Evolutionary conservation across 2,329 filamentous ascomycete genomes (phyloP), one percentile per base, ranked within the genome.

Genomic region (Sordariomycetes sp.): DNA sequence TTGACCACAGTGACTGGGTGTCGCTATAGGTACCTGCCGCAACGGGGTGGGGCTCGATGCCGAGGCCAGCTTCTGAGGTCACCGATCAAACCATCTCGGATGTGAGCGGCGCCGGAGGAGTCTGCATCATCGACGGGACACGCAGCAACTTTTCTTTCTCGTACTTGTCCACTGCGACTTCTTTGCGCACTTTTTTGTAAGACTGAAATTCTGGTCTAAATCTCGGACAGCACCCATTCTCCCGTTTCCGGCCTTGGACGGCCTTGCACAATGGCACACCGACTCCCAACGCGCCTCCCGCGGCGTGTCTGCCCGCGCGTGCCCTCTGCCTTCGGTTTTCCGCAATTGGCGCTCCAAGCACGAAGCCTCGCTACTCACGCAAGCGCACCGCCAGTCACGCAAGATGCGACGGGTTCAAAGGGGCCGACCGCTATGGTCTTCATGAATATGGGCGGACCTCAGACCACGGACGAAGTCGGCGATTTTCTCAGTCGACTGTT

Each of bases 391-490:
- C 84, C 86, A 7, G 86, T 92, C 16, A 88, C 84, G 0, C 86
- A 93, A 56, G 72, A 86, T 70, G 68, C 73, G 6, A 74, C 74
- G 1, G 75, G 72, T 10, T 72, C 70, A 27, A 70, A 85, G 52
- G 90, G 90, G 0, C 87, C 88, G 7, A 98, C 92, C 5, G 92
- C 92, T 28, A 96, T 98, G 78, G 92, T 98, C 11, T 95, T 98
- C 53, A 76, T 98, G 64, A 98, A 98, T 62, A 98, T 98, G 92
- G 92, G 92, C 39, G 92, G 92, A 1, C 92, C 92, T 4, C 84
- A 86, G 2, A 94, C 84, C 4, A 83, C 82, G 5, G 75, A 80
- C 45, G 87, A 98, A 64, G 92, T 98, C 23, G 80, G 82, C 47
- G 78, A 82, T 58, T 98, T 96, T 53, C 64, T 98, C 31, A 92